Percentiles rank a stretch among this genome's conserved stretches.
Conservation (phyloP, 2,329 filamentous ascomycete species). For the Aspergillus hiratsukae region DNA sequence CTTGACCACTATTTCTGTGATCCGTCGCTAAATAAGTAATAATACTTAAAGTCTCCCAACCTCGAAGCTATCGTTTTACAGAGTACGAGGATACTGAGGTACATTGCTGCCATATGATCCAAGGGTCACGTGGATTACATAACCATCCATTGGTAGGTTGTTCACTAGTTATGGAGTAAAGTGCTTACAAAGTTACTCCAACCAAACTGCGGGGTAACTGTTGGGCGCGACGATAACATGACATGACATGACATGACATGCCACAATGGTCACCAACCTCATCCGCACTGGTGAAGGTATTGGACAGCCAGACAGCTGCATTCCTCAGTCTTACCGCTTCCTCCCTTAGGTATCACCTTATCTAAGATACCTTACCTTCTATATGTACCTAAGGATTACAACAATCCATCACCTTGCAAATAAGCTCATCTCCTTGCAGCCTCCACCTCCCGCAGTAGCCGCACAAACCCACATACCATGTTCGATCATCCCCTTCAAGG, state of each 20-base stretch:
- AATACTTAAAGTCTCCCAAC: too few relatives aligned
- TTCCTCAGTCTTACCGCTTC: neutral
- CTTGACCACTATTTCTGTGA: too few relatives aligned
- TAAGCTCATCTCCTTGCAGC: neutral
- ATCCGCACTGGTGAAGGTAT: neutral
- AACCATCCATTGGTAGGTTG: neutral
- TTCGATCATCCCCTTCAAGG: neutral
- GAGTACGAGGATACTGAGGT: too few relatives aligned
- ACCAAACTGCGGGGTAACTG: conserved; percentile 8
- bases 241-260: conserved; percentile 12
- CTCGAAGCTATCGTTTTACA: too few relatives aligned
- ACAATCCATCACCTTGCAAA: neutral
- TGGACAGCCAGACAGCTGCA: neutral
- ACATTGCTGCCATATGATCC: too few relatives aligned
- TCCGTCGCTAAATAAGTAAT: too few relatives aligned
- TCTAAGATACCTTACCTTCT: neutral
- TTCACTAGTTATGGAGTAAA: neutral
- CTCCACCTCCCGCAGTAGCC: neutral
- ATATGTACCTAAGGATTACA: neutral
- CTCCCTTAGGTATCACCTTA: neutral
- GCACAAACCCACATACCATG: neutral
- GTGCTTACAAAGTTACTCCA: neutral
- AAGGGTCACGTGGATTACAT: neutral
- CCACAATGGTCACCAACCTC: conserved; percentile 3
- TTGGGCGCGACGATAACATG: conserved; percentile 2